A percentile compares a stretch with the other conserved stretches of the same genome.
These are phyloP conservation scores for Forsythia viridissima DNA, from an alignment of 257 asterid genomes.

Conservation along the genomic window DNA sequence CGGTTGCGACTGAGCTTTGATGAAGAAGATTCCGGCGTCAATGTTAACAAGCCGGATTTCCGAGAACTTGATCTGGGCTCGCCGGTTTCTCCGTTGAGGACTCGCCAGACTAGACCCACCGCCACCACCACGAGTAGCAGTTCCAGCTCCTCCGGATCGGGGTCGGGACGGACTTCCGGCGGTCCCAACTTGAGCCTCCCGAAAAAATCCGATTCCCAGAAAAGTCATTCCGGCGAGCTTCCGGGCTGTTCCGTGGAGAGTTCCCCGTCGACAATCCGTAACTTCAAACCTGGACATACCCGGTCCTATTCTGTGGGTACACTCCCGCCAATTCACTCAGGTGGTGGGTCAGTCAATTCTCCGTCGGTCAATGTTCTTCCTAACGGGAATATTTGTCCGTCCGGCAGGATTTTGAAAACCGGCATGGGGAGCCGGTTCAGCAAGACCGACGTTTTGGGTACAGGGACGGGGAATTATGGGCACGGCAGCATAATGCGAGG, in stretches of 20 bases:
- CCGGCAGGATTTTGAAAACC: conserved; percentile 59
- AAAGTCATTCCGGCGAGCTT: conserved; percentile 68
- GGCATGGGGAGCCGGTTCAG: conserved; percentile 54
- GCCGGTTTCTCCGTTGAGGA: conserved; percentile 62
- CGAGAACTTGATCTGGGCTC: conserved; percentile 79
- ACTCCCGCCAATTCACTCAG: conserved; percentile 47
- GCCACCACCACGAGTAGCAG: conserved; percentile 57
- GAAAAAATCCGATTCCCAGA: conserved; percentile 47
- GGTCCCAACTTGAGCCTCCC: conserved; percentile 32
- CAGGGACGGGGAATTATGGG: conserved; percentile 65
- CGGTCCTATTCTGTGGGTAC: conserved; percentile 66
- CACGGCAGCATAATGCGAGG: conserved; percentile 86
- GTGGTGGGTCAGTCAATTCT: conserved; percentile 54
- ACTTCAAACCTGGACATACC: conserved; percentile 42
- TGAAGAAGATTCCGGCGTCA: conserved; percentile 30
- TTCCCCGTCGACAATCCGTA: conserved; percentile 45
- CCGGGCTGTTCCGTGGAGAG: conserved; percentile 38
- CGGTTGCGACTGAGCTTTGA: conserved; percentile 39
- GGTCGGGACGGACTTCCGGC: conserved; percentile 49
- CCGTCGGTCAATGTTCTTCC: conserved; percentile 54
- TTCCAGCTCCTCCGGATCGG: conserved; percentile 87
- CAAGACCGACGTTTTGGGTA: conserved; percentile 62
- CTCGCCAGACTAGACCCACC: conserved; percentile 26
- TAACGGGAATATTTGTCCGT: conserved; percentile 77
- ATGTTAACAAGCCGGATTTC: conserved; percentile 74